Evolutionary conservation across 2,329 filamentous ascomycete genomes (phyloP).

Genomic region (Aotearoamyces nothofagi): DNA sequence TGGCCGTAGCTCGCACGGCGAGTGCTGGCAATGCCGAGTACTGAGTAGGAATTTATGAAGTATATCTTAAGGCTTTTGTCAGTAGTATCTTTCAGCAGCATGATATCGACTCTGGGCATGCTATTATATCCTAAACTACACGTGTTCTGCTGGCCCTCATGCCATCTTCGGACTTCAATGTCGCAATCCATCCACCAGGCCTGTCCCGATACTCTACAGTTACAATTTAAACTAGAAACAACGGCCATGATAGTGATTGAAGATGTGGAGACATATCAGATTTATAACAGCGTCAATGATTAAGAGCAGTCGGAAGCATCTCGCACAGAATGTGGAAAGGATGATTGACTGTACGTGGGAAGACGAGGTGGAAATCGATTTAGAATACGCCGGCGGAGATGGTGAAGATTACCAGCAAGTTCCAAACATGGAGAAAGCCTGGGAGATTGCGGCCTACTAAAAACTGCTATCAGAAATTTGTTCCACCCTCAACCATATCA

Average conservation of each 20-base stretch:
- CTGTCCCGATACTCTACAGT: slow-evolving; percentile 34
- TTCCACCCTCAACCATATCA: slow-evolving; percentile 44
- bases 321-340: slow-evolving; percentile 45
- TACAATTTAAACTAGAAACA: slow-evolving; percentile 32
- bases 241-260: slow-evolving; percentile 59
- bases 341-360: slow-evolving; percentile 48
- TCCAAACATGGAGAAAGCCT: slow-evolving; percentile 42
- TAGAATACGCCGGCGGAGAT: slow-evolving; percentile 51
- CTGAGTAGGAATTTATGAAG: too few species aligned
- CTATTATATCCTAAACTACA: neutral
- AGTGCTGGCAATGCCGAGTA: too few species aligned
- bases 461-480: slow-evolving; percentile 43
- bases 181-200: slow-evolving; percentile 9
- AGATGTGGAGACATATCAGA: slow-evolving; percentile 58
- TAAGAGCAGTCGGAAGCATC: slow-evolving; percentile 34
- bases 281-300: slow-evolving; percentile 42
- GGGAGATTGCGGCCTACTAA: slow-evolving; percentile 49
- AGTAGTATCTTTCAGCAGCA: too few species aligned
- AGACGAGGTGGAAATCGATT: slow-evolving; percentile 40
- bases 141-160: neutral
- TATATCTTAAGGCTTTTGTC: too few species aligned
- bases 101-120: neutral
- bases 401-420: slow-evolving; percentile 52
- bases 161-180: neutral
- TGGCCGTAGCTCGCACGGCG: too few species aligned